These are phyloP conservation scores for Pholiota molesta DNA, from an alignment of 768 basidiomycete genomes.

Conservation along the genomic window DNA sequence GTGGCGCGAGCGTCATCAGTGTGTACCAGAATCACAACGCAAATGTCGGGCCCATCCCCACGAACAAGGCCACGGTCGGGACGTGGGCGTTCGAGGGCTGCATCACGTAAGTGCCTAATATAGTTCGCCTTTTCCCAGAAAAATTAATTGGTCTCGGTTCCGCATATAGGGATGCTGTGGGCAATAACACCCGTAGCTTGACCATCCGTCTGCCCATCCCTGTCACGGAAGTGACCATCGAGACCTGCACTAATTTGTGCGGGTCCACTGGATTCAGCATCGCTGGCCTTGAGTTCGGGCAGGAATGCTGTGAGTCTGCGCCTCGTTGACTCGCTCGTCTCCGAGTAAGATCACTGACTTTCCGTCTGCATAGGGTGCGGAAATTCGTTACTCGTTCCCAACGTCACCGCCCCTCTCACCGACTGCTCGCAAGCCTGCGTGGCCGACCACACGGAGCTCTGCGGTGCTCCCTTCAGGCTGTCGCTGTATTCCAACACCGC, in stretches of 20 bases:
- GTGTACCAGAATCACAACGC: constrained; percentile 19
- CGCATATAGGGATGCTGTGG: constrained; percentile 17
- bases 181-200: constrained; percentile 15
- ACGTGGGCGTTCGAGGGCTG: constrained; percentile 18
- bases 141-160: not conserved
- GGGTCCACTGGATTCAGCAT: constrained; percentile 16
- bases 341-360: not conserved
- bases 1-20: constrained; percentile 18
- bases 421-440: constrained; percentile 19
- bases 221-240: constrained; percentile 8
- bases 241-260: constrained; percentile 19
- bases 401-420: constrained; percentile 14
- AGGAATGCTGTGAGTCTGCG: constrained; percentile 21
- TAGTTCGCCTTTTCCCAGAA: not conserved
- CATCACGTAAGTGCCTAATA: constrained; percentile 16
- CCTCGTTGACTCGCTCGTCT: too few species aligned
- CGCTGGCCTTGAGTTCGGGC: constrained; percentile 22
- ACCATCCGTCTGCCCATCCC: constrained; percentile 14
- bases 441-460: constrained; percentile 20
- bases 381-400: constrained; percentile 12
- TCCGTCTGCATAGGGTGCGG: constrained; percentile 17
- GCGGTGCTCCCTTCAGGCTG: constrained; percentile 17
- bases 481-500: constrained; percentile 14
- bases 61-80: constrained; percentile 19
- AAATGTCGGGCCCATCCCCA: constrained; percentile 13